Conservation (phyloP, 1,139 yeast species). For the Lodderomyces elongisporus region DNA sequence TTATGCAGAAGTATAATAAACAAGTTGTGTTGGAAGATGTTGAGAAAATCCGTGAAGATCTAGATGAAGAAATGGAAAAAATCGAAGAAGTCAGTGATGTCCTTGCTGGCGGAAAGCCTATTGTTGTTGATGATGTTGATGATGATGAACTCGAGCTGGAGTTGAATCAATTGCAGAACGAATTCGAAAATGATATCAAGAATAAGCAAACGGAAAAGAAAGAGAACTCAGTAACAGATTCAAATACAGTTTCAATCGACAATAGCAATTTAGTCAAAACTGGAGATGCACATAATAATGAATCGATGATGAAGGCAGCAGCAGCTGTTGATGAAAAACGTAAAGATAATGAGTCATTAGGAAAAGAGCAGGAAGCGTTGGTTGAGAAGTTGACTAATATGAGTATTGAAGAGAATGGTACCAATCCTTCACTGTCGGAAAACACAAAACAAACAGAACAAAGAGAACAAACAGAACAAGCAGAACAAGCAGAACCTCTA, state of each 20-base stretch:
- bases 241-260: too few species aligned
- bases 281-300: too few species aligned
- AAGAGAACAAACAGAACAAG: too few species aligned
- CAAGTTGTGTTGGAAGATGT: slow-evolving; percentile 26
- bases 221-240: neutral
- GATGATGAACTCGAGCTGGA: slow-evolving; percentile 4
- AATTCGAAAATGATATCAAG: slow-evolving; percentile 2
- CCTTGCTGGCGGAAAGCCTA: slow-evolving; percentile 20
- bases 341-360: too few species aligned
- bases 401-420: neutral
- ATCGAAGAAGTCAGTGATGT: slow-evolving; percentile 32
- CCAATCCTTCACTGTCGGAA: too few species aligned
- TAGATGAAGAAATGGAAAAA: slow-evolving; percentile 35
- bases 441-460: too few species aligned
- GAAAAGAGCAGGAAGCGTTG: neutral
- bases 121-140: slow-evolving; percentile 33
- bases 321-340: too few species aligned
- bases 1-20: slow-evolving; percentile 29
- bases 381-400: neutral
- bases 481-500: too few species aligned
- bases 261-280: too few species aligned
- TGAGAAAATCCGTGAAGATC: slow-evolving; percentile 32
- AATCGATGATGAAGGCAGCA: too few species aligned
- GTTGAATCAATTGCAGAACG: slow-evolving; percentile 3
- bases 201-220: slow-evolving; percentile 1